Evolutionary conservation across 2,329 filamentous ascomycete species (phyloP).

Genomic region (Fusarium devonianum): DNA sequence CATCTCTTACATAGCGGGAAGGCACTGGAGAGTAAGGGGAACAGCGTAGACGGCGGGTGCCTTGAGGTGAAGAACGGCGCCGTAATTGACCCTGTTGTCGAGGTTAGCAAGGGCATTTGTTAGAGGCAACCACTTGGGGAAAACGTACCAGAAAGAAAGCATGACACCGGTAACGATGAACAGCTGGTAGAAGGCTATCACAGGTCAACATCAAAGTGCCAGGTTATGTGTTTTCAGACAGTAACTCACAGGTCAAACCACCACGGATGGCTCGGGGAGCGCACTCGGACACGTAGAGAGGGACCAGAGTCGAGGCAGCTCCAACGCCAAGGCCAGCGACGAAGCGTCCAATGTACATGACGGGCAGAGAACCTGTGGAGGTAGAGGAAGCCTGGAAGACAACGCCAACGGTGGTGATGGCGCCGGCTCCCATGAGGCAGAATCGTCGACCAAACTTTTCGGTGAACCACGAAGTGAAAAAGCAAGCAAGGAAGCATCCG

Average conservation of each 20-base stretch:
- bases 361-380: conserved; percentile 59
- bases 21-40: conserved; percentile 68
- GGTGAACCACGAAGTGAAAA: conserved; percentile 61
- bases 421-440: conserved; percentile 63
- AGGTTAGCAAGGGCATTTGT: conserved; percentile 39
- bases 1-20: conserved; percentile 62
- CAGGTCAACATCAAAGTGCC: background rate
- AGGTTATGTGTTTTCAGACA: background rate
- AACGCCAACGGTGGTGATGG: conserved; percentile 66
- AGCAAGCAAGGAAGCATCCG: conserved; percentile 70
- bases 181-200: conserved; percentile 55
- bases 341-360: conserved; percentile 72
- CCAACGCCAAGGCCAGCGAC: conserved; percentile 58
- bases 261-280: conserved; percentile 60
- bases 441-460: conserved; percentile 63
- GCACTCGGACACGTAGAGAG: conserved; percentile 57
- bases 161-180: conserved; percentile 56
- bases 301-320: conserved; percentile 56
- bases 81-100: conserved; percentile 63
- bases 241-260: conserved; percentile 52
- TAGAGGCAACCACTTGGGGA: too few relatives aligned
- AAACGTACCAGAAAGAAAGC: conserved; percentile 52
- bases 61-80: conserved; percentile 54
- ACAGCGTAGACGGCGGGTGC: conserved; percentile 63
- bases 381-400: conserved; percentile 69